Evolutionary conservation across 2,329 filamentous ascomycete genomes (phyloP).

Genomic region (Paecilomyces formosus): DNA sequence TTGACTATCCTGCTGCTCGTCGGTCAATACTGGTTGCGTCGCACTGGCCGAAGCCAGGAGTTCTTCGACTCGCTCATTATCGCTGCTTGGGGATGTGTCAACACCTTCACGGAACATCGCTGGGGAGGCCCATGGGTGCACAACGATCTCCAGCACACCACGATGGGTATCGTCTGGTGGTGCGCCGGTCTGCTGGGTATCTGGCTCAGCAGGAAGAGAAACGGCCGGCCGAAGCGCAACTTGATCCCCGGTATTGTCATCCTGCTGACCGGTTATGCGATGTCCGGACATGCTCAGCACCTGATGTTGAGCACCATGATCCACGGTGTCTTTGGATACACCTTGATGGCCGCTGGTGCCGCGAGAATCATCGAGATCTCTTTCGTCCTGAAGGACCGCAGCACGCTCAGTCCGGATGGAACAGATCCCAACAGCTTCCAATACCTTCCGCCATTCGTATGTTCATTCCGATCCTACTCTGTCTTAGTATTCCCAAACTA

Average conservation of each 20-base stretch:
- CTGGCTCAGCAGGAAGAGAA: constrained; percentile 79
- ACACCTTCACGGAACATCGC: constrained; percentile 94
- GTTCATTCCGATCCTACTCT: constrained; percentile 30
- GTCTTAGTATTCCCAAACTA: constrained; percentile 5
- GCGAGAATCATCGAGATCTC: constrained; percentile 84
- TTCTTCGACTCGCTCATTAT: constrained; percentile 94
- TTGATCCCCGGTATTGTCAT: constrained; percentile 89
- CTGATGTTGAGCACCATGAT: constrained; percentile 79
- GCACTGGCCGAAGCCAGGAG: constrained; percentile 81
- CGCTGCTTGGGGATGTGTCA: constrained; percentile 90
- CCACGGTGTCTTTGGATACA: constrained; percentile 87
- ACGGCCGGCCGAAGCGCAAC: constrained; percentile 83
- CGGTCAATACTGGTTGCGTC: constrained; percentile 78
- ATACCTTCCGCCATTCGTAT: constrained; percentile 61
- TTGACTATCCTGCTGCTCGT: constrained; percentile 80
- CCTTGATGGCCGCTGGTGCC: constrained; percentile 80
- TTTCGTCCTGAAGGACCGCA: constrained; percentile 72
- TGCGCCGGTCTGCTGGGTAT: constrained; percentile 82
- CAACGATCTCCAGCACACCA: constrained; percentile 95
- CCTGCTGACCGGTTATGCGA: constrained; percentile 86
- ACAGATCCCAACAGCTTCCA: constrained; percentile 66
- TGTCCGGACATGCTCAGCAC: constrained; percentile 84
- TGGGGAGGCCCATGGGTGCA: constrained; percentile 86
- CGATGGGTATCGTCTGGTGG: constrained; percentile 99
- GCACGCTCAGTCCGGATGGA: constrained; percentile 58